Evolutionary conservation across 768 basidiomycete species (phyloP).

Genomic region (Epithele typhae): DNA sequence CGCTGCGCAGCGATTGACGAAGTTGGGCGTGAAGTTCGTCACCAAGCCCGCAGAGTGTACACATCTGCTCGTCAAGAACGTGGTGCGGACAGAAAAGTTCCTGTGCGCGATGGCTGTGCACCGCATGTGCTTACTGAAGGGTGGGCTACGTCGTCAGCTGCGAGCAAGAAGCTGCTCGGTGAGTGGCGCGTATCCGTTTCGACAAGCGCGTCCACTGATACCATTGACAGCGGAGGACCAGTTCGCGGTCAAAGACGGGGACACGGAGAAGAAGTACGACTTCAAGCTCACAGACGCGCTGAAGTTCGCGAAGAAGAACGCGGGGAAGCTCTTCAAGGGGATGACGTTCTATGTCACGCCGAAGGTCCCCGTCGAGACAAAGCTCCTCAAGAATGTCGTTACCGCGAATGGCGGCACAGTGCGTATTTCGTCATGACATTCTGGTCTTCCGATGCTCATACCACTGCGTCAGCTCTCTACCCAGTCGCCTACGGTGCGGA

Average conservation of each 20-base stretch:
- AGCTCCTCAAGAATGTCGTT: constrained; percentile 66
- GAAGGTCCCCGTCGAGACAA: constrained; percentile 52
- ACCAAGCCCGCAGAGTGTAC: constrained; percentile 66
- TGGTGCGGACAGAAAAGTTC: constrained; percentile 87
- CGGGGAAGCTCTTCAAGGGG: constrained; percentile 55
- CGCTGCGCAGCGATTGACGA: constrained; percentile 46
- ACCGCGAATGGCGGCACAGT: constrained; percentile 71
- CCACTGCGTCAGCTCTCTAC: constrained; percentile 29
- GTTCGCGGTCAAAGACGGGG: constrained; percentile 56
- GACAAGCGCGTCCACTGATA: background rate
- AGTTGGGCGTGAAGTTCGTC: constrained; percentile 64
- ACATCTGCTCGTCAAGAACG: constrained; percentile 63
- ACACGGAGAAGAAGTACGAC: constrained; percentile 59
- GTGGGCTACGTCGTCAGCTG: constrained; percentile 65
- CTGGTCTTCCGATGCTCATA: constrained; percentile 1
- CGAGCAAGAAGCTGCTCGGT: constrained; percentile 60
- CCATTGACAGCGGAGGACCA: constrained; percentile 50
- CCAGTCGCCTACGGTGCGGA: constrained; percentile 50
- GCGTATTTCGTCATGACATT: constrained; percentile 12
- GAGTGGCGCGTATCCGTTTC: constrained; percentile 24
- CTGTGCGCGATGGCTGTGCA: constrained; percentile 66
- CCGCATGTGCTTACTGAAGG: constrained; percentile 59
- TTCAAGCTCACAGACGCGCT: constrained; percentile 64
- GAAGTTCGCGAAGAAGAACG: constrained; percentile 45
- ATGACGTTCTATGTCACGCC: constrained; percentile 75